Evolutionary conservation across 1,284 basidiomycete genomes (phyloP).

Genomic region (Kwoniella shivajii): DNA sequence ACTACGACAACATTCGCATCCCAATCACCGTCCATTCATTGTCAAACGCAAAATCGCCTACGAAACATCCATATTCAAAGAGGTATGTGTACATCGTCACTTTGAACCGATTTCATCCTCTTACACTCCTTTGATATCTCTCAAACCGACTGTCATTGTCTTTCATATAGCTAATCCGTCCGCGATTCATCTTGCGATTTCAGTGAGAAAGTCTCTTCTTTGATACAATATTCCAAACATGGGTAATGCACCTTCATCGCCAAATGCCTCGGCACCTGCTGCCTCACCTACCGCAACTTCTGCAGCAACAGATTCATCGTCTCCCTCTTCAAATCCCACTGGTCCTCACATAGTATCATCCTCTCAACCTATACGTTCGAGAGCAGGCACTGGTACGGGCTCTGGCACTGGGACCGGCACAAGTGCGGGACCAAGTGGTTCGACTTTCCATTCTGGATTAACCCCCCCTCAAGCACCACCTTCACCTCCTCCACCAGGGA

Average conservation of each 20-base stretch:
- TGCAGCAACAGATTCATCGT: not conserved
- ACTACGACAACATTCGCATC: no score
- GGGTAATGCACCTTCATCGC: conserved; percentile 43
- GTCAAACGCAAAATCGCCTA: no score
- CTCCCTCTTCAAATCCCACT: conserved; percentile 1
- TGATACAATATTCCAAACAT: conserved; percentile 28
- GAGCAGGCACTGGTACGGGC: not conserved
- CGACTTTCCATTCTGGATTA: conserved; percentile 36
- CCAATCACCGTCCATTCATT: no score
- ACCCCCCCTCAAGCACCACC: conserved; percentile 38
- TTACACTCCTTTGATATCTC: no score
- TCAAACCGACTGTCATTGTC: no score
- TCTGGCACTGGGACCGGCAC: no score
- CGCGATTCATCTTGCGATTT: no score
- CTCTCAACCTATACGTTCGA: conserved; percentile 11
- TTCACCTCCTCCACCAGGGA: conserved; percentile 64
- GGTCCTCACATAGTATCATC: conserved; percentile 9
- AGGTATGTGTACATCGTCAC: no score
- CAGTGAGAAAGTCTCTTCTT: no score
- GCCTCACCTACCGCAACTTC: conserved; percentile 11
- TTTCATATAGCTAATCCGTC: no score
- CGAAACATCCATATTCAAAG: no score
- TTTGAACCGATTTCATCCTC: no score
- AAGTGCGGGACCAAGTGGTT: not conserved
- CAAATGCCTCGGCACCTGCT: conserved; percentile 13